Conservation (phyloP, 208 protist species). For the Trypanosoma brucei region DNA sequence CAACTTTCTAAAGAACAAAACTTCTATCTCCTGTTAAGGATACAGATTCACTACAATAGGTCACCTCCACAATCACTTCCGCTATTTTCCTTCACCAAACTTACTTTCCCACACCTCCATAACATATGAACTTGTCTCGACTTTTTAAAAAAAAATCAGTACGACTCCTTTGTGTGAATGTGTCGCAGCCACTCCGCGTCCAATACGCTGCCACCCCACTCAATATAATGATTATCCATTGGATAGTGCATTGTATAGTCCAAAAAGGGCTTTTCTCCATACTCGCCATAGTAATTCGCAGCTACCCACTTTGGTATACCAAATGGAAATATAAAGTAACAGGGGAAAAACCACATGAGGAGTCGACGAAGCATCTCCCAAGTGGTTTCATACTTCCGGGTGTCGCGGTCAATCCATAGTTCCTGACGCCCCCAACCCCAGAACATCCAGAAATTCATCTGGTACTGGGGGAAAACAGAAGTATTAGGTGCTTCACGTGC, state of each 20-base stretch:
- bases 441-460: slow-evolving; percentile 88
- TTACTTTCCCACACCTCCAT: too few species aligned
- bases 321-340: slow-evolving; percentile 86
- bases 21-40: too few species aligned
- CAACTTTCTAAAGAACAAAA: too few species aligned
- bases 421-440: slow-evolving; percentile 84
- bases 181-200: slow-evolving; percentile 84
- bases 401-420: slow-evolving; percentile 80
- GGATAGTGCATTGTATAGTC: slow-evolving; percentile 70
- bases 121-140: neutral
- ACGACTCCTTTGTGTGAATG: slow-evolving; percentile 87
- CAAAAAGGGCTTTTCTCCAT: slow-evolving; percentile 84
- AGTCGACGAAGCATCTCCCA: slow-evolving; percentile 82
- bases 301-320: slow-evolving; percentile 77
- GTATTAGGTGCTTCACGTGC: slow-evolving; percentile 83
- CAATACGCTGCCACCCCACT: slow-evolving; percentile 76
- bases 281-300: slow-evolving; percentile 74
- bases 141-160: slow-evolving; percentile 27
- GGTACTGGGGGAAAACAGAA: slow-evolving; percentile 82
- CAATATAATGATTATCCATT: slow-evolving; percentile 87
- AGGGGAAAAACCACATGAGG: slow-evolving; percentile 85
- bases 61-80: too few species aligned
- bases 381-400: slow-evolving; percentile 79
- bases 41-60: too few species aligned
- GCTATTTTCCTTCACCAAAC: too few species aligned